phyloP scores from a whole-genome alignment of 495 filamentous ascomycete genomes.

The Xylaria castorea region DNA sequence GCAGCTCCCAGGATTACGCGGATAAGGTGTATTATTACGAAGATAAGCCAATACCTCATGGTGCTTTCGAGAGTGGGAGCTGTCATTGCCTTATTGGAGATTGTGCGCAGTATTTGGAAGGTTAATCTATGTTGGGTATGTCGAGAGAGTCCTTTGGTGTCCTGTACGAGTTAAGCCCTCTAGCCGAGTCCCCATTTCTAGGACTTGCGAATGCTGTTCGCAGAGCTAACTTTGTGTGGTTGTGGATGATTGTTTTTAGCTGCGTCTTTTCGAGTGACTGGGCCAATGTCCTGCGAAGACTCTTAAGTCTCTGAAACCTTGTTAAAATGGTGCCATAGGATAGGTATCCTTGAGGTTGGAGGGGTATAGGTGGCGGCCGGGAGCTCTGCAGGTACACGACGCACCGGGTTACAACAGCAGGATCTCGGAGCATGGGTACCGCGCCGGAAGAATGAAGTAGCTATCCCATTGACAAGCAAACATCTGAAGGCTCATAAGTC shows the following conservation, averaged over 20 bases:
- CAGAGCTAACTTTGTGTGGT: not conserved
- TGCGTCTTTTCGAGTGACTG: not conserved
- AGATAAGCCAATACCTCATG: not conserved
- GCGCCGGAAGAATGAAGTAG: constrained; percentile 12
- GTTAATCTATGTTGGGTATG: not conserved
- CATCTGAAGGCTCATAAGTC: not conserved
- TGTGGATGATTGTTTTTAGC: constrained; percentile 4
- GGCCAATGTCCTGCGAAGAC: not conserved
- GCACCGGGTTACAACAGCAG: constrained; percentile 23
- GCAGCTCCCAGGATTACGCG: not conserved
- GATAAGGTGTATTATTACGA: not conserved
- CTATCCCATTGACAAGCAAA: constrained; percentile 18
- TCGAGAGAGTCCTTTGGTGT: not conserved
- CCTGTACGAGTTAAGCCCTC: not conserved
- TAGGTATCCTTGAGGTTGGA: not conserved
- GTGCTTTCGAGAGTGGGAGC: not conserved
- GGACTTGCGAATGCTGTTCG: not conserved
- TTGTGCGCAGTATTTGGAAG: not conserved
- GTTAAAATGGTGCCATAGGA: not conserved
- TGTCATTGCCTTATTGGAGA: not conserved
- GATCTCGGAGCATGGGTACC: constrained; percentile 16
- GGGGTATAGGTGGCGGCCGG: not conserved
- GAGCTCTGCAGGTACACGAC: not conserved
- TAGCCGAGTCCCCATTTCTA: not conserved
- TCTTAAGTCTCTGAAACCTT: constrained; percentile 20